These are phyloP conservation scores for Paramecium bursaria DNA, from an alignment of 73 alveolate genomes.

Conservation along the genomic window DNA sequence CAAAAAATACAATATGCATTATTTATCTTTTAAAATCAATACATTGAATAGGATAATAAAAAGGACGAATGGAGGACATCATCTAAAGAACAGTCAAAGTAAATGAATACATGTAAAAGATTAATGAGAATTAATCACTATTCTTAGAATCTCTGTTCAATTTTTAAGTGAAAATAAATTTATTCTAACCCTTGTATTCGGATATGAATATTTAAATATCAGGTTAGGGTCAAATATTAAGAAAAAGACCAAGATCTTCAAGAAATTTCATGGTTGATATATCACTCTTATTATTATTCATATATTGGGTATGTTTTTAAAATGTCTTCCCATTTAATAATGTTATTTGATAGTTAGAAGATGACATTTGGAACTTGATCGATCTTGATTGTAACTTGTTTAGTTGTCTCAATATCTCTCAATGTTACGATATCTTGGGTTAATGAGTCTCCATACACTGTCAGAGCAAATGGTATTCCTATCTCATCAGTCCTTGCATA, in stretches of 20 bases:
- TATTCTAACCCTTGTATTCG: slow-evolving; percentile 29
- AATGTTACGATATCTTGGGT: slow-evolving; percentile 91
- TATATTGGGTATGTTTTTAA: slow-evolving; percentile 19
- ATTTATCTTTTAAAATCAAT: too few relatives aligned
- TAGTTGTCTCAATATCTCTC: slow-evolving; percentile 93
- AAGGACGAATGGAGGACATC: not conserved
- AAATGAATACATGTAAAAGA: not conserved
- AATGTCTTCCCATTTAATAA: slow-evolving; percentile 28
- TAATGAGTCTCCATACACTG: slow-evolving; percentile 95
- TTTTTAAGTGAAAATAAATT: slow-evolving; percentile 27
- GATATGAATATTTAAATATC: not conserved
- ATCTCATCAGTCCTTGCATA: slow-evolving; percentile 99
- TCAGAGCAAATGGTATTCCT: slow-evolving; percentile 99
- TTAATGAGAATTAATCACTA: not conserved
- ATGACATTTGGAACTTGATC: slow-evolving; percentile 77
- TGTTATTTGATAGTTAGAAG: not conserved
- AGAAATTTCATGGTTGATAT: slow-evolving; percentile 61
- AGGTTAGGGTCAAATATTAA: slow-evolving; percentile 32
- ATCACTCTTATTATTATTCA: slow-evolving; percentile 10
- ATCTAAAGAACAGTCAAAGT: slow-evolving; percentile 53
- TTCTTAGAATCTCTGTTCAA: slow-evolving; percentile 14
- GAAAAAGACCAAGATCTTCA: not conserved
- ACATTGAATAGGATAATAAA: slow-evolving; percentile 12
- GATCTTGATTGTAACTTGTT: slow-evolving; percentile 90
- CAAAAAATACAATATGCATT: too few relatives aligned